Evolutionary conservation across 495 filamentous ascomycete species (phyloP), one percentile per base, ranked within the genome.

Genomic region (Patellaria atrata): DNA sequence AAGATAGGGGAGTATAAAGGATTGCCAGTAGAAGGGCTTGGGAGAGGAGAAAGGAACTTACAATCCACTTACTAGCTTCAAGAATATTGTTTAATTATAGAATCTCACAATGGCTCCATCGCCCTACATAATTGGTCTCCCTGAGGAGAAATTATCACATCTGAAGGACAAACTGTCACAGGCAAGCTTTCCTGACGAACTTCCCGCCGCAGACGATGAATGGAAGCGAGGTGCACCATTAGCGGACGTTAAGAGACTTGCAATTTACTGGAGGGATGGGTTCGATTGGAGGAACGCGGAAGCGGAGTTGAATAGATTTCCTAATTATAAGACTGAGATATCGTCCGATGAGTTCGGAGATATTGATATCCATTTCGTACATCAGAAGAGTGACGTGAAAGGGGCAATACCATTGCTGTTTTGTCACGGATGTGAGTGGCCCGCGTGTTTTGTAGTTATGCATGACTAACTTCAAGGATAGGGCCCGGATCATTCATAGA

Each of bases 401-500:
- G 35, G 38, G 7, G 51, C 55, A 8, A 44, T 61, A 3, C 58
- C 58, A 21, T 22, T 61, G 26, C 37, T 61, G 7, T 61, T 60
- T 33, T 21, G 29, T 22, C 52, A 55, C 32, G 52, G 52, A 3
- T 55, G 49, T 52, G 41, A 2, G 40, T 51, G 13, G 12, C 13
- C 21, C 13, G 6, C 13, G 33, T 12, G 10, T 39, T 25, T 21
- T 13, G 9, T 27, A 1, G 19, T 3, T 10, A 27, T 4, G 5
- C 17, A 13, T 2, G 8, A 12, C 30, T 28, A 29, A 15, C 7
- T 23, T 7, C 13, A 22, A 13, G 8, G 11, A 28, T 27, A 73
- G 68, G 79, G 60, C 80, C 80, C 6, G 71, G 82, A 9, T 72
- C 67, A 27, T 81, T 76, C 48, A 54, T 83, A 27, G 75, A 79